These are phyloP conservation scores for Rhodamnia rubescens DNA, from an alignment of 345 rosid genomes.

Conservation along the genomic window DNA sequence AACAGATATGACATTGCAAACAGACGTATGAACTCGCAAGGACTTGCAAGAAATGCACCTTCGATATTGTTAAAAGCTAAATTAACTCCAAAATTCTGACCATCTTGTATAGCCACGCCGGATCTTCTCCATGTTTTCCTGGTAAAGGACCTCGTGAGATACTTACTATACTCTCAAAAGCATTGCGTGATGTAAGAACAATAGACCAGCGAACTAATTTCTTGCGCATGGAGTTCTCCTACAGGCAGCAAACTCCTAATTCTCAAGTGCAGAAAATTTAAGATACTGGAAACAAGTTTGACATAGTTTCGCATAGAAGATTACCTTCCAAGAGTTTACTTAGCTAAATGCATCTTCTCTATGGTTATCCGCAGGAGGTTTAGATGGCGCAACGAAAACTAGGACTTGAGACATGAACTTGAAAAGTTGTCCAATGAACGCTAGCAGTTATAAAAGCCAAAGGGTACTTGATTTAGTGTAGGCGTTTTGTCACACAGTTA, in stretches of 20 bases:
- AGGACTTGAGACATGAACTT: neutral
- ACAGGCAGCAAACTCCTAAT: neutral
- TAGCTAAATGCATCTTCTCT: neutral
- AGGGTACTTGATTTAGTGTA: neutral
- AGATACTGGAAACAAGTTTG: neutral
- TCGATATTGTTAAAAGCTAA: neutral
- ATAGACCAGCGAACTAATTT: neutral
- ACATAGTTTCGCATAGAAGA: neutral
- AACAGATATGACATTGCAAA: neutral
- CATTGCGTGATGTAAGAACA: neutral
- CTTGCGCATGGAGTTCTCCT: neutral
- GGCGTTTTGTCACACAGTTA: neutral
- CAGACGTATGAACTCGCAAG: neutral
- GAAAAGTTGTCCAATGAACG: neutral
- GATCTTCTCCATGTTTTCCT: neutral
- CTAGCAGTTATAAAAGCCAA: neutral
- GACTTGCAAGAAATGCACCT: neutral
- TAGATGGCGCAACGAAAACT: neutral
- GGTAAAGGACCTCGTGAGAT: neutral
- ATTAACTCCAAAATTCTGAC: neutral
- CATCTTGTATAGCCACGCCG: neutral
- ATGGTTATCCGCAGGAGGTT: neutral
- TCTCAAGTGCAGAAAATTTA: neutral
- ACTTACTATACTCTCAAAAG: neutral
- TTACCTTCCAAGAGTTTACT: neutral